Conservation (phyloP, 2,329 filamentous ascomycete genomes). For the Paracorniculantispora psalliotae region DNA sequence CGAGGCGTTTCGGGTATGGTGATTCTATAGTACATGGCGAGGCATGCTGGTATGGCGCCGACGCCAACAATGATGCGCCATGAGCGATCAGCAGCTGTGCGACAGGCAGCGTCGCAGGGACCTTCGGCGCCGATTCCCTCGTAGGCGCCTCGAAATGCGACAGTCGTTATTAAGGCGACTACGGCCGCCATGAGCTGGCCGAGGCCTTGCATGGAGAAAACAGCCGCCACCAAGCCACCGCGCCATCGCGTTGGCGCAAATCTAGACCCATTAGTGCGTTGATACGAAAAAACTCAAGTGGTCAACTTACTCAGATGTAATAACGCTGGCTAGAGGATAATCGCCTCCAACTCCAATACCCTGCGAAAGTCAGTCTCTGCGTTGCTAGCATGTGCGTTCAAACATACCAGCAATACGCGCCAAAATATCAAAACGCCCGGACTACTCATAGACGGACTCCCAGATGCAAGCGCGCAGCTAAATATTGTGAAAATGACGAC, state of each 20-base stretch:
- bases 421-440: conserved; percentile 65
- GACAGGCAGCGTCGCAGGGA: conserved; percentile 58
- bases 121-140: conserved; percentile 34
- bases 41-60: conserved; percentile 69
- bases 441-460: conserved; percentile 55
- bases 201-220: conserved; percentile 81
- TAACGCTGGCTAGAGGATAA: conserved; percentile 75
- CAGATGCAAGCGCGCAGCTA: conserved; percentile 58
- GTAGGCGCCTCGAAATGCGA: conserved; percentile 55
- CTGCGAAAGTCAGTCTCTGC: conserved; percentile 20
- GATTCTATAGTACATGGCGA: conserved; percentile 80
- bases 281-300: conserved; percentile 7
- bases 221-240: conserved; percentile 76
- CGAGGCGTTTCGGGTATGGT: conserved; percentile 82
- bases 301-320: conserved; percentile 61
- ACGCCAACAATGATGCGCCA: conserved; percentile 80
- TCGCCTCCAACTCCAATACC: conserved; percentile 77
- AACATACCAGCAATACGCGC: conserved; percentile 63
- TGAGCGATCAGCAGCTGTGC: conserved; percentile 68
- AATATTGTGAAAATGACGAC: conserved; percentile 69
- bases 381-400: neutral
- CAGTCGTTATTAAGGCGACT: conserved; percentile 63
- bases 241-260: conserved; percentile 79
- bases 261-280: conserved; percentile 30
- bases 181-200: conserved; percentile 71